phyloP scores from a whole-genome alignment of 352 stramenopile genomes.

The Pythium aristosporum region DNA sequence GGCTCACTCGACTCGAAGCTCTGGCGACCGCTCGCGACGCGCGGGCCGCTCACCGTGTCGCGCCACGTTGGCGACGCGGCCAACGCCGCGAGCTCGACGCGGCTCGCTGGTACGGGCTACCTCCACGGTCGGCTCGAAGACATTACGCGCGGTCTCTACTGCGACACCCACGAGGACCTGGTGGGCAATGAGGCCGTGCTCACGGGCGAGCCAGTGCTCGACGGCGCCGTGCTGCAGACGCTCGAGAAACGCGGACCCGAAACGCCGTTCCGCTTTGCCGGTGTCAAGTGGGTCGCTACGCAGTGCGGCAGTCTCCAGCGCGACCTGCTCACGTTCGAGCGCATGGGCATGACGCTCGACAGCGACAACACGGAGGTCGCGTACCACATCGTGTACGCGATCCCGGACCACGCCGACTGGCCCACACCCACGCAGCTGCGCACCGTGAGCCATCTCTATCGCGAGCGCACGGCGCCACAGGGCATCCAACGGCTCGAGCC shows the following conservation, averaged over 20 bases:
- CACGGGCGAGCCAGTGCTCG: slow-evolving; percentile 28
- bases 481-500: slow-evolving; percentile 33
- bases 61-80: slow-evolving; percentile 15
- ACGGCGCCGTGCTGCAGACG: slow-evolving; percentile 41
- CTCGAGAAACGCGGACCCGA: slow-evolving; percentile 33
- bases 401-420: slow-evolving; percentile 43
- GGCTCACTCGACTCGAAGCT: slow-evolving; percentile 29
- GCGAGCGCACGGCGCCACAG: slow-evolving; percentile 7
- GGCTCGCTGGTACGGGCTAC: slow-evolving; percentile 45
- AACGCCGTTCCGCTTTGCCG: slow-evolving; percentile 54
- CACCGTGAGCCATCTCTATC: slow-evolving; percentile 5
- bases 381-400: slow-evolving; percentile 51
- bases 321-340: slow-evolving; percentile 59
- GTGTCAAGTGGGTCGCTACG: slow-evolving; percentile 51
- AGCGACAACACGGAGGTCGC: slow-evolving; percentile 41
- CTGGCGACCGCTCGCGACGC: slow-evolving; percentile 36
- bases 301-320: not conserved
- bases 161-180: slow-evolving; percentile 37
- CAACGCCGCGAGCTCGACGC: slow-evolving; percentile 9
- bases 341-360: slow-evolving; percentile 46
- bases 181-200: slow-evolving; percentile 42
- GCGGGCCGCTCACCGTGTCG: slow-evolving; percentile 44
- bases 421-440: slow-evolving; percentile 19
- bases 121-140: slow-evolving; percentile 37
- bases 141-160: slow-evolving; percentile 42